Evolutionary conservation across 2,329 filamentous ascomycete genomes (phyloP), one percentile per base, ranked within the genome.

Genomic region (Colletotrichum incanum): DNA sequence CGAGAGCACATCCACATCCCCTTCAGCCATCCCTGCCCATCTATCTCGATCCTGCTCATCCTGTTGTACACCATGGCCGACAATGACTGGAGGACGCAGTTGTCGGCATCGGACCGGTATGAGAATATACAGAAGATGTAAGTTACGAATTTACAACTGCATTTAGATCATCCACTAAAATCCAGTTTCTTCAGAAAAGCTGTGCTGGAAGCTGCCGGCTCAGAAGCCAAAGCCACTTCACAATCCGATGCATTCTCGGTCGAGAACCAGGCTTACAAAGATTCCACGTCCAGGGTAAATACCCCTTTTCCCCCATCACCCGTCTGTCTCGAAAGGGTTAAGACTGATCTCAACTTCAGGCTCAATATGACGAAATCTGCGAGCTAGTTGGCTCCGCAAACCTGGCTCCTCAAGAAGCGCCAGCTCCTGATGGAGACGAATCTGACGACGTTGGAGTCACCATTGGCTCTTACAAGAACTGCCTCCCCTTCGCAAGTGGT

Each of bases 71-170:
- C 43, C 31, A 72, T 72, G 70, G 52, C 70, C 37, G 59, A 72
- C 58, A 80, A 59, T 67, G 67, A 62, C 43, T 92, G 90, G 90
- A 87, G 84, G 76, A 78, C 79, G 28, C 80, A 81, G 3, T 80
- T 93, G 70, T 86, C 87, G 12, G 90, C 90, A 45, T 85, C 88
- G 16, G 88, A 91, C 65, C 86, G 92, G 67, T 90, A 92, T 79
- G 87, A 88, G 67, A 88, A 86, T 71, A 90, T 94, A 62, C 86
- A 92, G 75, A 87, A 84, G 70, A 84, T 93, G 90, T 92, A 80
- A 84, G 90, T 23, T 39, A n/a, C n/a, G 26, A 11, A 9, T 8
- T 5, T 31, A 1, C 23, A 16, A 4, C 14, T n/a, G 54, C 39
- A 49, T 28, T 26, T 43, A 18, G 26, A 28, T 26, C 26, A 14